These are phyloP conservation scores for Warburgia ugandensis DNA, from an alignment of 164 flowering plant species.

Conservation along the genomic window DNA sequence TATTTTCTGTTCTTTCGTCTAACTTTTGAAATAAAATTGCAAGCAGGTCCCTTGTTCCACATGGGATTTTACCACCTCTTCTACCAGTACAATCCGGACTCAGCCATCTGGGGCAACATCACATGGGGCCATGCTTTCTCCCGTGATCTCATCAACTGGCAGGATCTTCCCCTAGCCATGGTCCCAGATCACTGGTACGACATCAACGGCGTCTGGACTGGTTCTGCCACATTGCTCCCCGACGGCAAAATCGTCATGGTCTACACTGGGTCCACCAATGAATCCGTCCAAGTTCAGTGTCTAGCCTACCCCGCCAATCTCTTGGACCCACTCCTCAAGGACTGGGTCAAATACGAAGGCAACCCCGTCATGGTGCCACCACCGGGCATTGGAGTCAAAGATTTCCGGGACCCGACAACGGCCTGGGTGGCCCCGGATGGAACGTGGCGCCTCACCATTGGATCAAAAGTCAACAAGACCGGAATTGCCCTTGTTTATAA, in stretches of 20 bases:
- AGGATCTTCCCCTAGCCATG: constrained; percentile 71
- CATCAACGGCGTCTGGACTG: constrained; percentile 76
- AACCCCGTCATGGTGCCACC: constrained; percentile 78
- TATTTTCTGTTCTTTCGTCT: no score
- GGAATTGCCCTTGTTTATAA: constrained; percentile 64
- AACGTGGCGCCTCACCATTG: constrained; percentile 56
- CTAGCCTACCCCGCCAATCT: constrained; percentile 59
- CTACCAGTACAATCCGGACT: constrained; percentile 81
- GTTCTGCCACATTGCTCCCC: constrained; percentile 80
- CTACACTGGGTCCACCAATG: constrained; percentile 75
- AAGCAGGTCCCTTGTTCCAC: constrained; percentile 70
- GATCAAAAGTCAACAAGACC: constrained; percentile 47
- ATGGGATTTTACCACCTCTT: constrained; percentile 89
- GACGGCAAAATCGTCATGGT: constrained; percentile 61
- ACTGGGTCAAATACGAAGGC: constrained; percentile 62
- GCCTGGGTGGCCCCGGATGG: constrained; percentile 58
- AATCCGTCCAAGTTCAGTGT: constrained; percentile 63
- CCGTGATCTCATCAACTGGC: constrained; percentile 72
- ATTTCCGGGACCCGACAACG: constrained; percentile 84
- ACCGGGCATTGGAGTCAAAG: constrained; percentile 38
- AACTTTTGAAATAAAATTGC: neutral
- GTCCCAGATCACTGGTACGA: constrained; percentile 78
- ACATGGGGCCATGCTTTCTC: constrained; percentile 90
- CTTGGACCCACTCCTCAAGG: constrained; percentile 64
- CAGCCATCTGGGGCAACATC: constrained; percentile 83